Conservation (phyloP, 1,139 yeast genomes). For the Hemisphaericaspora xylofermentans region DNA sequence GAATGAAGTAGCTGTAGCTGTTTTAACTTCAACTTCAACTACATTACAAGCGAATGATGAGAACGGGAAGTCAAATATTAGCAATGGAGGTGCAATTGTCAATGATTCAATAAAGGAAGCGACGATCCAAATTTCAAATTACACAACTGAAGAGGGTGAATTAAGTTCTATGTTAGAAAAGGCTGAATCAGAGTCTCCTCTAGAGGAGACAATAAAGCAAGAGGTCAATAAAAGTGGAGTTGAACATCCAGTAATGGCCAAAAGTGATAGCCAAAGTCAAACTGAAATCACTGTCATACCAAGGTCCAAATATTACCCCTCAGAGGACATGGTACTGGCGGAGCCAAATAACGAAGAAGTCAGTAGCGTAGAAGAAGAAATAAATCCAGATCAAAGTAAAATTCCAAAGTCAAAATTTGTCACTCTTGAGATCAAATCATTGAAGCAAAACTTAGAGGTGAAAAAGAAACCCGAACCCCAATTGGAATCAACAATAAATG, state of each 20-base stretch:
- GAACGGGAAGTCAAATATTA: no score
- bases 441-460: not conserved
- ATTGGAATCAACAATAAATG: not conserved
- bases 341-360: not conserved
- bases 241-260: no score
- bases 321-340: not conserved
- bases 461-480: not conserved
- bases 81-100: no score
- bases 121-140: no score
- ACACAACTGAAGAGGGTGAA: no score
- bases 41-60: not conserved
- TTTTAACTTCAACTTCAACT: not conserved
- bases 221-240: not conserved
- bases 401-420: not conserved
- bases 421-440: not conserved
- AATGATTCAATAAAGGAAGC: no score
- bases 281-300: no score
- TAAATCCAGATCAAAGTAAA: not conserved
- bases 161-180: no score
- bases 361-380: no score
- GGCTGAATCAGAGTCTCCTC: not conserved
- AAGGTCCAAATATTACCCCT: no score
- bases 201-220: not conserved
- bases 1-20: not conserved
- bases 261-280: no score